A percentile compares a stretch with the other conserved stretches of the same genome.
Conservation (phyloP, 352 stramenopile genomes). For the Elongisporangium anandrum region DNA sequence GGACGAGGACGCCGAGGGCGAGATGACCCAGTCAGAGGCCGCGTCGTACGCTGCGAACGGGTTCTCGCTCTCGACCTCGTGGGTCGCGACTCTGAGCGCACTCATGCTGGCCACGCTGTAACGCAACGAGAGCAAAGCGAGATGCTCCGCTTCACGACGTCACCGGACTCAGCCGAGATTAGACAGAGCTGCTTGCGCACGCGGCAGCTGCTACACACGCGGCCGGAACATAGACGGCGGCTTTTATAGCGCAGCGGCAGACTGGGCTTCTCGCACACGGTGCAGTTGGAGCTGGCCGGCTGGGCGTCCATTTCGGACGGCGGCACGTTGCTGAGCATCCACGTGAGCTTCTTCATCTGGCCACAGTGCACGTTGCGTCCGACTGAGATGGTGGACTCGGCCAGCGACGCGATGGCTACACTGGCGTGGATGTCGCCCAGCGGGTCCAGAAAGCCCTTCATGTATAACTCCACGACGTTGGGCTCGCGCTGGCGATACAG, state of each 20-base stretch:
- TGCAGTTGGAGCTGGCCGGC: too few species aligned
- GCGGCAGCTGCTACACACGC: conserved; percentile 20
- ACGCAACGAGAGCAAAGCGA: conserved; percentile 30
- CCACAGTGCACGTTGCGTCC: conserved; percentile 19
- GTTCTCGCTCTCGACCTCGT: conserved; percentile 14
- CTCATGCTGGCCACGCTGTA: conserved; percentile 17
- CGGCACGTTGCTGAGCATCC: conserved; percentile 15
- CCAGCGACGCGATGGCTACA: conserved; percentile 24
- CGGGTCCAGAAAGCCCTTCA: conserved; percentile 22
- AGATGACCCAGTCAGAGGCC: too few species aligned
- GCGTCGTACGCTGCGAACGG: too few species aligned
- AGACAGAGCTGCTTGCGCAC: conserved; percentile 21
- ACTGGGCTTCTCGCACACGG: too few species aligned
- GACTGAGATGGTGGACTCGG: conserved; percentile 22
- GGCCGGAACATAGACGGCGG: conserved; percentile 22
- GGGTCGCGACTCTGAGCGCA: conserved; percentile 22
- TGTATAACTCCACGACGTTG: conserved; percentile 33
- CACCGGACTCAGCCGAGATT: conserved; percentile 16
- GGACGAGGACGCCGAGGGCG: too few species aligned
- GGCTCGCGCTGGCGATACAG: conserved; percentile 38
- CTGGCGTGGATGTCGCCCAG: conserved; percentile 19
- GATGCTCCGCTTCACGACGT: conserved; percentile 17
- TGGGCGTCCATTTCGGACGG: too few species aligned
- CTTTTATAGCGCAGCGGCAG: too few species aligned
- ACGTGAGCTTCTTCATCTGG: conserved; percentile 37